Base-by-base conservation (phyloP, 352 stramenopile species). In the Globisporangium cederbergense region DNA sequence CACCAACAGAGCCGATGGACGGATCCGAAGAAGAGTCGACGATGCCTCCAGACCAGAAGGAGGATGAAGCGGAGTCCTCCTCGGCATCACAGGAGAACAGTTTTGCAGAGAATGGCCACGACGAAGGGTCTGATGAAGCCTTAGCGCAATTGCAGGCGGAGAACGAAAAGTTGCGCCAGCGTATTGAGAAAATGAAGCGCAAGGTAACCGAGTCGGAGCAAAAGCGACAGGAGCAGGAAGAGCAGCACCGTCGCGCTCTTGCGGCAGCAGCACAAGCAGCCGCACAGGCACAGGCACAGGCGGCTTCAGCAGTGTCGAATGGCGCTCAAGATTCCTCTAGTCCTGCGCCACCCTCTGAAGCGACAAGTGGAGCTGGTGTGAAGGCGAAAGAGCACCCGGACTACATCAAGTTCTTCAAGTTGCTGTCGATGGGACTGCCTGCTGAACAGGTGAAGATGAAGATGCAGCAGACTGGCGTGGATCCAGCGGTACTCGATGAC, bases 371-470 rank as follows among this genome's bases (percentile, higher is more conserved):
- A 60, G 18, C 40, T 20, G 79, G 79, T 46, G 69, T 91, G 2
- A 75, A 62, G 60, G 82, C 77, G 6, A 87, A 89, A 62, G 81
- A 93, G 8, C 80, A 94, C 51, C 86, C 83, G 1, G 82, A 90
- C 16, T 94, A 81, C 53, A 64, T 68, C 38, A 94, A 95, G 67
- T 96, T 82, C 45, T 96, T 96, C 67, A 96, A 92, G 68, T 63
- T 96, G 6, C 46, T 93, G 34, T 79, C 70, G 22, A 94, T 96
- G 86, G 87, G 87, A 6, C 47, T 96, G 20, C 87, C 84, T 55
- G 62, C 75, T 16, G 87, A 94, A 49, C 87, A 96, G 64, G 83
- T 94, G 4, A 92, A 94, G 66, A 77, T 93, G 77, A 94, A 94
- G 63, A 94, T 96, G 87, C 62, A 89, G 60, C 81, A 88, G 54